Evolutionary conservation across 2,329 filamentous ascomycete genomes (phyloP), one percentile per base, ranked within the genome.

Genomic region (Cephalotrichum gorgonifer): DNA sequence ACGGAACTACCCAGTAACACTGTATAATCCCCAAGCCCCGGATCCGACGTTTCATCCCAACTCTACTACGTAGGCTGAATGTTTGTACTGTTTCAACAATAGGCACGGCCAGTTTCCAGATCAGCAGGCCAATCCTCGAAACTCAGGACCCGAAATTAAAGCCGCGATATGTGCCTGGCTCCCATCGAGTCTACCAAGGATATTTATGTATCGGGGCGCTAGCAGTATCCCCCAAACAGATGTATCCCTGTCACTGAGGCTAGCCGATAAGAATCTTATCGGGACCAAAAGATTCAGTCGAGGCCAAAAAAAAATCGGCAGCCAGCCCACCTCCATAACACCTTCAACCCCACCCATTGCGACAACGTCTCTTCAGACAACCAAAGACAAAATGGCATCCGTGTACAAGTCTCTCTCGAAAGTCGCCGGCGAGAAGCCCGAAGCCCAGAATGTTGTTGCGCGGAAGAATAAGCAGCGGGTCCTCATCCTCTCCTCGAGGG

Each of bases 401-500:
- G 83, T 88, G 25, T 88, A 87, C 70, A 88, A 88, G 63, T 81
- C 83, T 15, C 69, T 88, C 47, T 83, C 81, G 6, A 86, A 85
- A 65, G 66, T 69, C 49, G 70, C 66, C 49, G 66, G 67, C 52
- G 61, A 68, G 46, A 74, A 79, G 43, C 70, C 63, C 28, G 50
- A 52, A 15, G 68, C 65, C 47, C 69, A 64, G 53, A 73, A 71
- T 64, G 73, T 71, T 51, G 59, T 70, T n/a, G n/a, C n/a, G 43
- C 75, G 70, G 62, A 85, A 76, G 68, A 85, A 82, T 63, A 83
- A 79, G 70, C 81, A 84, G 66, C 75, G 89, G 59, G 86, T 97
- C 47, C 74, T 98, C 55, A 90, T 97, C 60, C 75, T 98, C 58
- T 93, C 88, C 25, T 96, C 90, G 23, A 77, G 93, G 71, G 93